Evolutionary conservation across 2,329 filamentous ascomycete genomes (phyloP), one percentile per base, ranked within the genome.

Genomic region (Botryotinia calthae): DNA sequence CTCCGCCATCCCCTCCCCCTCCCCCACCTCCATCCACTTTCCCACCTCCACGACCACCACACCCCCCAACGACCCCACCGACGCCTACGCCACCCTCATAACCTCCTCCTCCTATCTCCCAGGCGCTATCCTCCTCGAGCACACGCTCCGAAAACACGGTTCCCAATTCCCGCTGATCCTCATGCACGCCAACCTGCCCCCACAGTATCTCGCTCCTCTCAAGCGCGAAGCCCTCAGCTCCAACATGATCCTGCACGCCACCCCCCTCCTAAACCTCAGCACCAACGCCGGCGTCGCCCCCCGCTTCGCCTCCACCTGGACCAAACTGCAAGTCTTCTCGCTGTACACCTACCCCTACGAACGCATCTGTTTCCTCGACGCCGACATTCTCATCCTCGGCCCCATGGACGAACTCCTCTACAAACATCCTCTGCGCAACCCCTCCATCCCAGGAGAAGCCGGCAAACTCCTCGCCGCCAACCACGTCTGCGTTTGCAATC

Each of bases 391-490:
- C 54, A 89, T 93, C 9, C 83, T 90, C 74, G 85, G 85, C 77
- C 95, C 96, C 82, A 96, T 97, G 92, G 94, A 97, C 81, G 93
- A 96, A 83, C 84, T 97, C 74, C 96, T 97, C 91, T 88, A 28
- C 46, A 54, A 92, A 16, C 77, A 96, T 31, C 82, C 87, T 71
- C 86, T 96, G 59, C 3, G 91, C 14, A 34, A 31, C 5, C 28
- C 34, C 5, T 4, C 37, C 6, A 4, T 28, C 8, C 14, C 25
- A 0, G 61, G 62, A 1, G 70, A 72, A 25, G 14, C 16, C 0
- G 70, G 70, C 8, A 72, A 72, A n/a, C 42, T 48, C 40, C 40
- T 97, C 81, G 93, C 93, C 7, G 93, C 93, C 7, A 89, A 89
- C 77, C 92, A 95, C 82, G 93, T 93, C 18, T 96, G 93, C 82